Evolutionary conservation across 2,329 filamentous ascomycete genomes (phyloP), one percentile per base, ranked within the genome.

Genomic region (Xylariaceae sp.): DNA sequence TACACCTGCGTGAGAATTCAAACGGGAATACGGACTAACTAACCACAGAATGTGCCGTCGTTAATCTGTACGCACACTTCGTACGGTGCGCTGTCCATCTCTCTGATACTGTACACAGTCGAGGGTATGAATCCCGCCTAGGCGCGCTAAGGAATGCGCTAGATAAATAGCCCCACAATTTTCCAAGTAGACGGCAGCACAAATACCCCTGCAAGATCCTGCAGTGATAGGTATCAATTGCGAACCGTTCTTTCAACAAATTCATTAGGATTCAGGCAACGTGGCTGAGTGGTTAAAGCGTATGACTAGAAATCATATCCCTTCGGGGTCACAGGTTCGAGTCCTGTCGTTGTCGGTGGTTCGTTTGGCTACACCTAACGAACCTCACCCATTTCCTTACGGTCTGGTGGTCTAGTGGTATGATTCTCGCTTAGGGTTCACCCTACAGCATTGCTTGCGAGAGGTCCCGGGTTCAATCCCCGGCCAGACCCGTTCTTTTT

Each of bases 391-490:
- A 37, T n/a, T 37, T 45, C 4, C 19, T n/a, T 19, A 19, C 29
- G 74, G 72, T 74, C 73, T 73, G 73, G 70, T 82, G 78, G 79
- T 81, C 80, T 83, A 82, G 80, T 79, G 81, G 80, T 84, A 84
- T 84, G 80, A 84, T 85, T 84, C 80, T 82, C 80, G 81, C 81
- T 84, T 84, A 84, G 81, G 81, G 81, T 68, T 50, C 53, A 66
- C 63, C 61, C 60, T 65, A 59, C 12, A 54, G 56, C 47, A 47
- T 30, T 48, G 53, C 51, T 53, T 72, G 70, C 70, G 69, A 71
- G 70, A 72, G 70, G 70, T 71, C 70, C 70, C 70, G 69, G 70
- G 70, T 72, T 72, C 70, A 67, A 72, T 71, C 68, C 70, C 70
- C 70, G 70, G 70, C 59, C 63, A 67, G 64, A 64, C 65, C 66